A percentile compares a stretch with the other conserved stretches of the same genome.
Conservation (phyloP, 2,329 filamentous ascomycete genomes). For the Fusarium sp. region DNA sequence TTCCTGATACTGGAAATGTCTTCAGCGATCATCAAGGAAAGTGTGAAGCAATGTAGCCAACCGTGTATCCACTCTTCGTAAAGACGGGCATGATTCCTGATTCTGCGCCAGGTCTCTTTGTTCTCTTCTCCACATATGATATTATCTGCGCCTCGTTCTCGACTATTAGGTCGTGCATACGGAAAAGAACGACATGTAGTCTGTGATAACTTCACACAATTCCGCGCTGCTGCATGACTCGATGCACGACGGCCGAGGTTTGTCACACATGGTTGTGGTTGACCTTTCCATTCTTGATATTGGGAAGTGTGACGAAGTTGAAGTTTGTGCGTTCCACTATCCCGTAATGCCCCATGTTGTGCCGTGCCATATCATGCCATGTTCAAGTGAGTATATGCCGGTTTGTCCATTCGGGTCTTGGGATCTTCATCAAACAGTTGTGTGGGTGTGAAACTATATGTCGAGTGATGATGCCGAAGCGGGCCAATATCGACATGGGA, state of each 20-base stretch:
- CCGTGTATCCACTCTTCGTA: slow-evolving; percentile 28
- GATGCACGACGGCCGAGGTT: slow-evolving; percentile 32
- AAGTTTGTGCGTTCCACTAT: slow-evolving; percentile 27
- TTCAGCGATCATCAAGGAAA: slow-evolving; percentile 19
- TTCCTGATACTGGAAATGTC: slow-evolving; percentile 36
- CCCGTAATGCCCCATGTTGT: slow-evolving; percentile 25
- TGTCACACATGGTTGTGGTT: slow-evolving; percentile 38
- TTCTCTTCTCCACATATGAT: slow-evolving; percentile 19
- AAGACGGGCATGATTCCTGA: slow-evolving; percentile 17
- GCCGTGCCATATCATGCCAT: slow-evolving; percentile 39
- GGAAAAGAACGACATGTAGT: slow-evolving; percentile 27
- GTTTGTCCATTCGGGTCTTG: slow-evolving; percentile 27
- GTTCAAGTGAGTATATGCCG: slow-evolving; percentile 24
- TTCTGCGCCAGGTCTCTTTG: slow-evolving; percentile 16
- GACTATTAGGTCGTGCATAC: slow-evolving; percentile 19
- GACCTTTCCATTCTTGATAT: slow-evolving; percentile 26
- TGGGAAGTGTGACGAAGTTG: slow-evolving; percentile 22
- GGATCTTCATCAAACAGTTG: slow-evolving; percentile 18
- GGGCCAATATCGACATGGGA: slow-evolving; percentile 13
- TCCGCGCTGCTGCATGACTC: slow-evolving; percentile 37
- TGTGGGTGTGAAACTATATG: slow-evolving; percentile 31
- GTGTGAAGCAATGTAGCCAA: slow-evolving; percentile 18
- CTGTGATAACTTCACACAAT: slow-evolving; percentile 28
- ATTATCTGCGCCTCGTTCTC: slow-evolving; percentile 11
- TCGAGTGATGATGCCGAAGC: slow-evolving; percentile 21